Evolutionary conservation across 1,284 basidiomycete species (phyloP).

Genomic region (Phylloporus sp.): DNA sequence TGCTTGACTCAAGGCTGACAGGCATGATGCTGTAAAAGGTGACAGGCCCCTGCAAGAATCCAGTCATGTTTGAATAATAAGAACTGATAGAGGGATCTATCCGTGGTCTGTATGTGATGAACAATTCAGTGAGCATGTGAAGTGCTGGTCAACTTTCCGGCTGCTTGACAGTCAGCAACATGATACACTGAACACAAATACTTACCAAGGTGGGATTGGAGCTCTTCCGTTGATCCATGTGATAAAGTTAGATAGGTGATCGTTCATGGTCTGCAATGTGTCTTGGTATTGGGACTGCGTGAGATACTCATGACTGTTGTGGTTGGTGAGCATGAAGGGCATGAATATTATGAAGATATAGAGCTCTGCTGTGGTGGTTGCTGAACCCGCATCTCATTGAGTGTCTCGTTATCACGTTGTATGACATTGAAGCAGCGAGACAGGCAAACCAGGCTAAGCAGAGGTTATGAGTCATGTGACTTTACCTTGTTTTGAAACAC

Average conservation of each 20-base stretch:
- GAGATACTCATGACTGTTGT: conserved; percentile 64
- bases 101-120: conserved; percentile 49
- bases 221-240: conserved; percentile 73
- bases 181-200: conserved; percentile 9
- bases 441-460: too few relatives aligned
- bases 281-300: conserved; percentile 66
- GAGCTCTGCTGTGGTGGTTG: too few relatives aligned
- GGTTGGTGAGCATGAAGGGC: conserved; percentile 37
- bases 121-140: conserved; percentile 51
- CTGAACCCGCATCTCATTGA: too few relatives aligned
- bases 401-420: too few relatives aligned
- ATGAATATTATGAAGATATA: too few relatives aligned
- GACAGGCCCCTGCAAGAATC: conserved; percentile 69
- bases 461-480: too few relatives aligned
- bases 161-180: conserved; percentile 44
- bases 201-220: conserved; percentile 72
- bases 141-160: conserved; percentile 51
- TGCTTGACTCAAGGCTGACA: conserved; percentile 40
- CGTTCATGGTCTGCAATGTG: conserved; percentile 56
- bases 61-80: conserved; percentile 77
- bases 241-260: conserved; percentile 70
- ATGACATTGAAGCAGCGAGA: too few relatives aligned
- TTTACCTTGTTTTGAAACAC: too few relatives aligned
- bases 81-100: conserved; percentile 54
- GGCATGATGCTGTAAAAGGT: conserved; percentile 67